phyloP scores from a whole-genome alignment of 2,329 filamentous ascomycete species.

The Leptographium wingfieldii region DNA sequence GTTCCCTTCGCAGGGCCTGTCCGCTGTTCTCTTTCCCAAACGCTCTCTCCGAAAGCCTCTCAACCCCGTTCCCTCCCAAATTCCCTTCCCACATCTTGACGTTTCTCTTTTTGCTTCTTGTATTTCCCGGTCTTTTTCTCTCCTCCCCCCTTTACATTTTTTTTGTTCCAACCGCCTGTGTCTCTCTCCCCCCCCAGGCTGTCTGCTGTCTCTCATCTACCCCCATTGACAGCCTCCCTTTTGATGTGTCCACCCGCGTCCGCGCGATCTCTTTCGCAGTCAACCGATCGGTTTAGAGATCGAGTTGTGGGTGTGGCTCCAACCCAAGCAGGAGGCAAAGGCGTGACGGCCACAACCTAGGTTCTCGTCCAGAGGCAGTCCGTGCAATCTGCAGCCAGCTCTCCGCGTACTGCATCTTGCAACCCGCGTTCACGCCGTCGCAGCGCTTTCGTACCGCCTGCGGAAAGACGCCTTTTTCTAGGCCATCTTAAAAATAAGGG shows the following conservation, averaged over 20 bases:
- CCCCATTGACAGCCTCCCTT: conserved; percentile 3
- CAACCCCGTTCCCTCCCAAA: conserved; percentile 6
- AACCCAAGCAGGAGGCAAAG: conserved; percentile 6
- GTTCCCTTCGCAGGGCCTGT: not conserved
- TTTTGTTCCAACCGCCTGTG: not conserved
- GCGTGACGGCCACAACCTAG: not conserved
- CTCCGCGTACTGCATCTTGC: not conserved
- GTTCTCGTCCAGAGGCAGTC: not conserved
- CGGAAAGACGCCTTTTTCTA: not conserved
- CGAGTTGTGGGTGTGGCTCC: conserved; percentile 12
- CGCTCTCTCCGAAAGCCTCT: conserved; percentile 1
- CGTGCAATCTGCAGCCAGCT: not conserved
- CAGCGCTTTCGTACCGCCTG: not conserved
- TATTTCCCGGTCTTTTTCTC: not conserved
- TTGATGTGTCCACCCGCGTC: conserved; percentile 12
- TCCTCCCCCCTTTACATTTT: not conserved
- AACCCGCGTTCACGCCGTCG: not conserved
- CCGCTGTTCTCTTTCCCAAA: not conserved
- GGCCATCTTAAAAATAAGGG: not conserved
- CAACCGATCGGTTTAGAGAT: conserved; percentile 10
- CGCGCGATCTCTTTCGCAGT: conserved; percentile 10
- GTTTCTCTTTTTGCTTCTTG: conserved; percentile 2
- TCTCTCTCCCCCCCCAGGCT: not conserved
- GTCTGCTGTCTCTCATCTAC: not conserved
- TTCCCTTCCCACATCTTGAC: conserved; percentile 8